Base-by-base conservation (phyloP, 2,329 filamentous ascomycete species). In the Graphilbum fragrans region DNA sequence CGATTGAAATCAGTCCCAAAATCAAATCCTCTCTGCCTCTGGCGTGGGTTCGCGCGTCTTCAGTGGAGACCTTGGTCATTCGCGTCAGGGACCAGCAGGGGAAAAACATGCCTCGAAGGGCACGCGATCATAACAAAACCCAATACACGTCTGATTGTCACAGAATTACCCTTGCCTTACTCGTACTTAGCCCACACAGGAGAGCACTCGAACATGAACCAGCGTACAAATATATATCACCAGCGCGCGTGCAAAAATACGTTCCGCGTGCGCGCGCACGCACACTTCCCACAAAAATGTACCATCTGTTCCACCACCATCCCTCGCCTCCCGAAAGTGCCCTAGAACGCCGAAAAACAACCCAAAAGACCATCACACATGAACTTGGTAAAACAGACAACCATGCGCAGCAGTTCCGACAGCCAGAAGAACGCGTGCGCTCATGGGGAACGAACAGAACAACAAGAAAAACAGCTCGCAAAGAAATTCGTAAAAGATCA, bases 281-380 rank as follows among this genome's bases (percentile, higher is more conserved):
- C 23, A 27, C 12, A 27, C 23, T 27, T 31, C 29, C 29, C 29
- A 9, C 29, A 31, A 43, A 37, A 43, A 44, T 41, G 41, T 48
- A 43, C 34, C 44, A 29, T 41, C 41, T 42, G 39, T 29, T n/a
- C 44, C 44, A 40, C 44, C 41, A 29, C 42, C 48, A 45, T 43
- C 39, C 44, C 37, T 49, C 46, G 42, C 46, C 44, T 39, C 38
- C 46, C 47, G 45, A 43, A 45, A 41, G 31, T 36, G 21, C 23
- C 42, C 34, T 22, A 20, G 41, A 49, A 47, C 44, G 44, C 45
- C 45, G 35, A 34, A 38, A 36, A 35, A 35, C 45, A 42, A n/a
- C 39, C 17, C 41, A 29, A 40, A 37, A 17, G 14, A 42, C 47
- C 48, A 45, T 48, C 46, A 49, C 48, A 48, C 46, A 40, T 49